Conservation (phyloP, 2,329 filamentous ascomycete genomes). For the Bisporella sp. region DNA sequence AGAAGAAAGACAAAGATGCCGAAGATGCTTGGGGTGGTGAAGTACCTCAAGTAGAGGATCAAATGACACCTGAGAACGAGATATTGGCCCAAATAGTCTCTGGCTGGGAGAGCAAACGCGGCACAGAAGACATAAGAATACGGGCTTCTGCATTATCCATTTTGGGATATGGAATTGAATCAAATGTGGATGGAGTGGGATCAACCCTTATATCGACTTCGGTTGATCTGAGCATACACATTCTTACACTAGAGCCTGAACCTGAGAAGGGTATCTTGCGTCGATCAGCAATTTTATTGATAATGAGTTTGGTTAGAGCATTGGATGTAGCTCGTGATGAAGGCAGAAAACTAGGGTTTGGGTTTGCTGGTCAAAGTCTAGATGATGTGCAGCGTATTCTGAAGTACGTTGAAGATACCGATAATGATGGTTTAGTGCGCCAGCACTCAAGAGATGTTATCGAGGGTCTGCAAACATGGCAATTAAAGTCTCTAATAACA, state of each 20-base stretch:
- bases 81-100: slow-evolving; percentile 52
- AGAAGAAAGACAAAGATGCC: slow-evolving; percentile 42
- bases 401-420: slow-evolving; percentile 55
- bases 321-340: slow-evolving; percentile 46
- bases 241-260: slow-evolving; percentile 55
- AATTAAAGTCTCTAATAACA: slow-evolving; percentile 36
- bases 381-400: slow-evolving; percentile 57
- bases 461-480: slow-evolving; percentile 59
- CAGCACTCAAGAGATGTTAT: slow-evolving; percentile 61
- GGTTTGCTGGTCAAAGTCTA: slow-evolving; percentile 46
- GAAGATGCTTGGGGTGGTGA: slow-evolving; percentile 49
- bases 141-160: slow-evolving; percentile 64
- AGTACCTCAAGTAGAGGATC: slow-evolving; percentile 40
- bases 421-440: slow-evolving; percentile 61
- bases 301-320: slow-evolving; percentile 55
- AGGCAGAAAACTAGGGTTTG: slow-evolving; percentile 42
- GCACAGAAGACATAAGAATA: slow-evolving; percentile 63
- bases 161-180: slow-evolving; percentile 52
- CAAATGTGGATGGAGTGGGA: slow-evolving; percentile 49
- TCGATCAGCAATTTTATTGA: slow-evolving; percentile 56
- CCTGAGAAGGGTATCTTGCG: slow-evolving; percentile 57
- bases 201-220: slow-evolving; percentile 44
- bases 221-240: slow-evolving; percentile 55
- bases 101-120: slow-evolving; percentile 60
- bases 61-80: slow-evolving; percentile 27